Evolutionary conservation across 2,329 filamentous ascomycete genomes (phyloP), one percentile per base, ranked within the genome.

Genomic region (Venturia nashicola): DNA sequence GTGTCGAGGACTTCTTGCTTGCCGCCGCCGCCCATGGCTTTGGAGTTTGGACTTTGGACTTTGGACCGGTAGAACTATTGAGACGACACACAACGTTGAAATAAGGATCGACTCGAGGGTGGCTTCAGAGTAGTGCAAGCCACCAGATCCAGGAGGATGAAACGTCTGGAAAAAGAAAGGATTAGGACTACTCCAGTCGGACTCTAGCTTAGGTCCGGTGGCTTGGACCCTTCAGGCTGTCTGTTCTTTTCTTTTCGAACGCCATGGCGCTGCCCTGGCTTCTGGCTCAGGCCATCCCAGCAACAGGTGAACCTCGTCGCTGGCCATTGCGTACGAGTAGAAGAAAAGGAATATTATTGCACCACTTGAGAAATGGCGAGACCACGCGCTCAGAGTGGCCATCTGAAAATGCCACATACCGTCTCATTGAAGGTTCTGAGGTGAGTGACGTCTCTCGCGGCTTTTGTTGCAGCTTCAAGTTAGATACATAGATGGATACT

Each of bases 381-480:
- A 46, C 34, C 63, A n/a, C 73, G 75, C 60, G 71, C 71, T 23
- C 72, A 73, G 60, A 75, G 75, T 8, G 73, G 73, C 14, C 74
- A 77, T 34, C 67, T 75, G 55, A 75, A 74, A 66, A 72, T 72
- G 5, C 90, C 93, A 0, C 94, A 97, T 75, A 85, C 87, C 18
- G 81, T 90, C 67, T 92, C 96, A 66, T 78, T 97, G 59, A 94
- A 96, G 76, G 86, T 88, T 18, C 78, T 97, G 63, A 80, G 97
- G 64, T 42, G 40, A 42, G 40, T 42, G 12, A 14, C 12, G 18
- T 2, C 4, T 36, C 18, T n/a, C n/a, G n/a, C n/a, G n/a, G n/a
- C n/a, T n/a, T n/a, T n/a, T n/a, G n/a, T n/a, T n/a, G n/a, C n/a
- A n/a, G n/a, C n/a, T n/a, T n/a, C n/a, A n/a, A n/a, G n/a, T n/a